These are phyloP conservation scores for Phytophthora ramorum DNA, from an alignment of 352 stramenopile genomes.

Conservation along the genomic window DNA sequence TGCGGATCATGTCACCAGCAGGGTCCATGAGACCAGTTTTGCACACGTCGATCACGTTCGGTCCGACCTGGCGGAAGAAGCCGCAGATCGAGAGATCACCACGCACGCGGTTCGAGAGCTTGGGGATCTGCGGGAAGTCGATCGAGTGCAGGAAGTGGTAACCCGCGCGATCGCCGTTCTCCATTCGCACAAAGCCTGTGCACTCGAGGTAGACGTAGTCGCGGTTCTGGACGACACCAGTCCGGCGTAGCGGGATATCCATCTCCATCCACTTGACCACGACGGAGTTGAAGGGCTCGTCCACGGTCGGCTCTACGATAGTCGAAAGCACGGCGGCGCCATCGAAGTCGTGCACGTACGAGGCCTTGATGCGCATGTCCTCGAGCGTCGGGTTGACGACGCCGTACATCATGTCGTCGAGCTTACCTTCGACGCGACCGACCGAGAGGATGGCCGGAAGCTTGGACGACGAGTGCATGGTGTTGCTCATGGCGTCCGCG, in stretches of 20 bases:
- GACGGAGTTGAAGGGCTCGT: slow-evolving; percentile 43
- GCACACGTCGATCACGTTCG: slow-evolving; percentile 56
- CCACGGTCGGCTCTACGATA: slow-evolving; percentile 35
- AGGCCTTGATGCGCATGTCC: slow-evolving; percentile 48
- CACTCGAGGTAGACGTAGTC: slow-evolving; percentile 70
- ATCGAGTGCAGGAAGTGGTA: slow-evolving; percentile 76
- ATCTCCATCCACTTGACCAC: slow-evolving; percentile 56
- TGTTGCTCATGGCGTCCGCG: slow-evolving; percentile 32
- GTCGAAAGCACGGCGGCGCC: slow-evolving; percentile 43
- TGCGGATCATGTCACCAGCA: slow-evolving; percentile 47
- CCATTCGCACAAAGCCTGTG: slow-evolving; percentile 48
- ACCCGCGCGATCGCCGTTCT: slow-evolving; percentile 58
- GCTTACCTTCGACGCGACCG: slow-evolving; percentile 34
- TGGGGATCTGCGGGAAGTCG: slow-evolving; percentile 50
- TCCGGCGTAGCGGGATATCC: slow-evolving; percentile 43
- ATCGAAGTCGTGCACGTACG: slow-evolving; percentile 44
- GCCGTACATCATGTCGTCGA: slow-evolving; percentile 56
- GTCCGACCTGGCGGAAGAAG: slow-evolving; percentile 56
- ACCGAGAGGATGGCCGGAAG: slow-evolving; percentile 42
- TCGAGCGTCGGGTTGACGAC: slow-evolving; percentile 44
- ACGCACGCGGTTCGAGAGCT: slow-evolving; percentile 45
- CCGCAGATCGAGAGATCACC: slow-evolving; percentile 58
- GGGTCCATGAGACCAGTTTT: slow-evolving; percentile 45
- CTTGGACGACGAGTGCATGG: slow-evolving; percentile 31
- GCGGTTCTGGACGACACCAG: slow-evolving; percentile 54